phyloP scores from a whole-genome alignment of 164 flowering plant species.

The Kingdonia uniflora region DNA sequence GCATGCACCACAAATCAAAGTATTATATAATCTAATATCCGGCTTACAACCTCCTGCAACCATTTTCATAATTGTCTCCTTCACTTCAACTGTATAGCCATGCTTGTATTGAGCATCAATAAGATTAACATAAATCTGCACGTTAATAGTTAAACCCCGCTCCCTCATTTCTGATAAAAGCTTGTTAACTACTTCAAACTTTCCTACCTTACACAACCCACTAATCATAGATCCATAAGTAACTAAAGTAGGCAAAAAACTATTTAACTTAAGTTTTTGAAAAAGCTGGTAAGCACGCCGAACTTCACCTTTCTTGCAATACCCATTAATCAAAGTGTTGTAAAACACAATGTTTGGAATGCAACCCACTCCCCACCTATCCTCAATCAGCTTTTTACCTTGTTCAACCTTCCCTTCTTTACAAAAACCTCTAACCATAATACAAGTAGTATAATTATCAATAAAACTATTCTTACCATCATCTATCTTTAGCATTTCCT shows the following conservation, averaged over 20 bases:
- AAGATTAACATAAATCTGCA: slow-evolving; percentile 42
- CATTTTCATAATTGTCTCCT: slow-evolving; percentile 30
- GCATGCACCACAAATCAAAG: slow-evolving; percentile 41
- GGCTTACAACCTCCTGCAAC: slow-evolving; percentile 38
- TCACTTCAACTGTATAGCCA: slow-evolving; percentile 29
- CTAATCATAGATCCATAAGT: slow-evolving; percentile 65
- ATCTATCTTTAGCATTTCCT: slow-evolving; percentile 48
- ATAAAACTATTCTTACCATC: slow-evolving; percentile 17
- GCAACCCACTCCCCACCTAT: slow-evolving; percentile 59
- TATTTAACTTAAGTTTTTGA: slow-evolving; percentile 52
- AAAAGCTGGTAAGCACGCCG: slow-evolving; percentile 34
- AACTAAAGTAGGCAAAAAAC: slow-evolving; percentile 49
- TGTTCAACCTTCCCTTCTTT: slow-evolving; percentile 45
- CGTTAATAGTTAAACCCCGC: slow-evolving; percentile 43
- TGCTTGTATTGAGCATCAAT: slow-evolving; percentile 49
- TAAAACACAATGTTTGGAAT: slow-evolving; percentile 71
- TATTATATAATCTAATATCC: slow-evolving; percentile 56
- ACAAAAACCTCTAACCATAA: slow-evolving; percentile 61
- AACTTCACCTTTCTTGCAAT: slow-evolving; percentile 50
- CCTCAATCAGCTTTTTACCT: slow-evolving; percentile 52
- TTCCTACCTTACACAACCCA: slow-evolving; percentile 51
- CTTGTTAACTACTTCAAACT: slow-evolving; percentile 37
- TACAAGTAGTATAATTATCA: slow-evolving; percentile 58
- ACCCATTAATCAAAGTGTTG: slow-evolving; percentile 68
- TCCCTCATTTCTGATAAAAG: slow-evolving; percentile 49